These are phyloP conservation scores for Piper longum DNA, from an alignment of 164 flowering plant species.

Conservation along the genomic window DNA sequence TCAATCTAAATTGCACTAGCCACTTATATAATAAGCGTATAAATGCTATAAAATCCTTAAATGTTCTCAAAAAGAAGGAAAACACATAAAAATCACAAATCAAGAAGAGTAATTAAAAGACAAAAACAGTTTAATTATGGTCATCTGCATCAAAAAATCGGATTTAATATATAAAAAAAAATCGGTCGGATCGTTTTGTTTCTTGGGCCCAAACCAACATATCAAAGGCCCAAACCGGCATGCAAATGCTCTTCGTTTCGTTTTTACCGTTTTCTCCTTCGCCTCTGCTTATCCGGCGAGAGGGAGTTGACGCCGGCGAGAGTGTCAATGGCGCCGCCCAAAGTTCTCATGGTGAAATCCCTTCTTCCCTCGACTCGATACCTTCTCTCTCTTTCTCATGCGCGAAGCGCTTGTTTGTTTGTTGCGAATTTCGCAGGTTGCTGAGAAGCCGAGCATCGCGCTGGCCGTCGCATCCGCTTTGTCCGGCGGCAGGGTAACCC, in stretches of 20 bases:
- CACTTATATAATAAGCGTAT: too few relatives aligned
- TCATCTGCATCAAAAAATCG: neutral
- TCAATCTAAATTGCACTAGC: too few relatives aligned
- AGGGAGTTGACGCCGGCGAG: neutral
- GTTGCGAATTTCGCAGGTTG: constrained; percentile 36
- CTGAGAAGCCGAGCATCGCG: constrained; percentile 96
- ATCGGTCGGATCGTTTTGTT: too few relatives aligned
- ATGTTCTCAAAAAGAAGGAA: too few relatives aligned
- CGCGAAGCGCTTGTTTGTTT: neutral
- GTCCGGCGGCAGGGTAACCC: constrained; percentile 56
- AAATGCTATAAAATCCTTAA: too few relatives aligned
- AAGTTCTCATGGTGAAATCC: constrained; percentile 18
- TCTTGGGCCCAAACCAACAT: too few relatives aligned
- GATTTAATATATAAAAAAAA: too few relatives aligned
- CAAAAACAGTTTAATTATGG: neutral
- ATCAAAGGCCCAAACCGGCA: too few relatives aligned
- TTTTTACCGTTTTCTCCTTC: too few relatives aligned
- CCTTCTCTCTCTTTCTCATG: neutral
- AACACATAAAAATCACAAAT: too few relatives aligned
- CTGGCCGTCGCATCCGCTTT: constrained; percentile 70
- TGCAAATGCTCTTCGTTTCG: too few relatives aligned
- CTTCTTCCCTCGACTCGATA: neutral
- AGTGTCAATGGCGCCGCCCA: constrained; percentile 10
- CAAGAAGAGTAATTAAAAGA: too few relatives aligned
- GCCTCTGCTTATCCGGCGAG: neutral